Evolutionary conservation across 345 rosid genomes (phyloP), one percentile per base, ranked within the genome.

Genomic region (Bruguiera sexangula): DNA sequence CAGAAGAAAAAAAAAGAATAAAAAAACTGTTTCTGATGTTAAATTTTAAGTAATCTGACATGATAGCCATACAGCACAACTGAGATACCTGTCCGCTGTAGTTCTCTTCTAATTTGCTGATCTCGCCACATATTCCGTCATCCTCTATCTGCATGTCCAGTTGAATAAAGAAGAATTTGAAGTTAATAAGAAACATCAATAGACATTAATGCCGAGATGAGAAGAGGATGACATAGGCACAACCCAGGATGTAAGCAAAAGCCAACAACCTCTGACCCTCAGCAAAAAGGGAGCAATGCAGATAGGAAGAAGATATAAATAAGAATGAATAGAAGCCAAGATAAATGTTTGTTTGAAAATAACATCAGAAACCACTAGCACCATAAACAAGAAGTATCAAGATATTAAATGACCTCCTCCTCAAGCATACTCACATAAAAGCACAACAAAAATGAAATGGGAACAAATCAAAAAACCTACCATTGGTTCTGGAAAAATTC

Each of bases 401-500:
- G 24, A 18, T 3, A n/a, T 37, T 36, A 10, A 20, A 52, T 18
- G 36, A 13, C n/a, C n/a, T 32, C 27, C 31, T 43, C 29, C 19
- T 1, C 31, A 43, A 50, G 39, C 60, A 34, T 10, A 60, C 21
- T 3, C 52, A 24, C 29, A 43, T n/a, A 66, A 34, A 37, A 29
- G 58, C 58, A 66, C 26, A 57, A 9, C 39, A 32, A 61, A 29
- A 67, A 67, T 1, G 32, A 68, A 64, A 65, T 55, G 27, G 59
- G 59, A 22, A 39, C 48, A 11, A 55, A 55, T 22, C 15, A 55
- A 55, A 26, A 59, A 60, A 74, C 87, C n/a, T 85, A 95, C 99
- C 94, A 72, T 51, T 67, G 83, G 82, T 63, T 90, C 96, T 75
- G 87, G 84, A 81, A 84, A 88, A 76, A 90, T 88, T 63, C 96